Conservation (phyloP, 2,329 filamentous ascomycete species). For the Huntiella moniliformis region DNA sequence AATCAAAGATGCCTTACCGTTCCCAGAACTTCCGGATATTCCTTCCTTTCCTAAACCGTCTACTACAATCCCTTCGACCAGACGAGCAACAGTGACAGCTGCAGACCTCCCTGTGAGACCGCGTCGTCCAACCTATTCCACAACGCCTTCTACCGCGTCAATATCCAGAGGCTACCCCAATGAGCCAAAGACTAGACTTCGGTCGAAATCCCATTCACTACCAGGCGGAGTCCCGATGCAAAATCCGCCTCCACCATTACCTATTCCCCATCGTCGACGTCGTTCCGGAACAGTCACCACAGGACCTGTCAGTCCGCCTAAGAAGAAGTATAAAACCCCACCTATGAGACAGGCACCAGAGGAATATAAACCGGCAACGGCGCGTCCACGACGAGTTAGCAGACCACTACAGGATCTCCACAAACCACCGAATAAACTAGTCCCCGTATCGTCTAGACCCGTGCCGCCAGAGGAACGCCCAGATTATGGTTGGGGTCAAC, state of each 20-base stretch:
- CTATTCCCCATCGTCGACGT: too few relatives aligned
- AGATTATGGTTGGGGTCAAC: slow-evolving; percentile 10
- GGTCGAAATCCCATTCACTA: too few relatives aligned
- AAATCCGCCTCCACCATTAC: too few relatives aligned
- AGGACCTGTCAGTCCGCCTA: neutral
- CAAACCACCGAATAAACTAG: slow-evolving; percentile 2
- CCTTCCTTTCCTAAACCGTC: neutral
- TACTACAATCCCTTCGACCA: neutral
- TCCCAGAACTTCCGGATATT: neutral
- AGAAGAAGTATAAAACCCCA: neutral
- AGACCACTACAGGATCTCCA: neutral
- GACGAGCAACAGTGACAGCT: slow-evolving; percentile 8
- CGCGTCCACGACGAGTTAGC: neutral
- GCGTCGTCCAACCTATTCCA: slow-evolving; percentile 7
- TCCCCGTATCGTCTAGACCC: slow-evolving; percentile 6
- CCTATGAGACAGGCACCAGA: neutral
- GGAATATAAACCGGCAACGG: slow-evolving; percentile 1
- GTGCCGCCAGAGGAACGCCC: slow-evolving; percentile 9
- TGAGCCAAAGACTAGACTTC: too few relatives aligned
- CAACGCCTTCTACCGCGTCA: slow-evolving; percentile 6
- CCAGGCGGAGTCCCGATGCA: too few relatives aligned
- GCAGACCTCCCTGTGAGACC: slow-evolving; percentile 1
- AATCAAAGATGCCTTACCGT: neutral
- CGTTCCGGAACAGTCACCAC: neutral
- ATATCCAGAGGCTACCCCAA: too few relatives aligned